Conservation (phyloP, 352 stramenopile species). For the Phytophthora hybrid region DNA sequence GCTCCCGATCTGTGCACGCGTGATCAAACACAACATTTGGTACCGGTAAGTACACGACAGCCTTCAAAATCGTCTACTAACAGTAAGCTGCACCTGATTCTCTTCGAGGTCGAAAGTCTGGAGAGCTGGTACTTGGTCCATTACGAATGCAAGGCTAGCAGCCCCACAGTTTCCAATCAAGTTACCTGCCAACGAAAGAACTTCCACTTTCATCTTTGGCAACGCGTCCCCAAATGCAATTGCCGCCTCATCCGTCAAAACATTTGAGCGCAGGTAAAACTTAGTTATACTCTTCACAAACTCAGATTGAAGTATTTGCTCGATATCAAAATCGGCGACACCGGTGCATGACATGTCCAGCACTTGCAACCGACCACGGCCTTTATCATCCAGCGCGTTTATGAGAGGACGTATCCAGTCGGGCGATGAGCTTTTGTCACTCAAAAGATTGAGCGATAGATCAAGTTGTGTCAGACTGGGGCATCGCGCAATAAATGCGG, state of each 20-base stretch:
- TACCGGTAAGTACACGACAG: background rate
- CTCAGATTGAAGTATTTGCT: slow-evolving; percentile 22
- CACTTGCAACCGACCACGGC: slow-evolving; percentile 19
- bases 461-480: slow-evolving; percentile 47
- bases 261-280: slow-evolving; percentile 58
- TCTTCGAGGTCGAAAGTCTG: slow-evolving; percentile 59
- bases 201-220: slow-evolving; percentile 29
- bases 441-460: slow-evolving; percentile 59
- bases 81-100: slow-evolving; percentile 39
- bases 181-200: slow-evolving; percentile 60
- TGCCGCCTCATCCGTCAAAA: slow-evolving; percentile 41
- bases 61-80: background rate
- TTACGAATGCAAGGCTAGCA: slow-evolving; percentile 52
- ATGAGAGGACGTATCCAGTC: slow-evolving; percentile 12
- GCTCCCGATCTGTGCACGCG: slow-evolving; percentile 45
- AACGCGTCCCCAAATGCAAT: slow-evolving; percentile 32
- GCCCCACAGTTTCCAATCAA: slow-evolving; percentile 47
- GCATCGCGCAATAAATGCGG: slow-evolving; percentile 40
- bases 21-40: background rate
- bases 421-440: background rate
- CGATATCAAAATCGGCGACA: slow-evolving; percentile 33
- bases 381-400: slow-evolving; percentile 13
- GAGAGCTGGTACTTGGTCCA: slow-evolving; percentile 47
- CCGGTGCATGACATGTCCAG: slow-evolving; percentile 64
- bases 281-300: slow-evolving; percentile 36